Percentiles rank a stretch among this genome's conserved stretches.
phyloP scores from a whole-genome alignment of 208 protist species.

The Entamoeba moshkovskii region DNA sequence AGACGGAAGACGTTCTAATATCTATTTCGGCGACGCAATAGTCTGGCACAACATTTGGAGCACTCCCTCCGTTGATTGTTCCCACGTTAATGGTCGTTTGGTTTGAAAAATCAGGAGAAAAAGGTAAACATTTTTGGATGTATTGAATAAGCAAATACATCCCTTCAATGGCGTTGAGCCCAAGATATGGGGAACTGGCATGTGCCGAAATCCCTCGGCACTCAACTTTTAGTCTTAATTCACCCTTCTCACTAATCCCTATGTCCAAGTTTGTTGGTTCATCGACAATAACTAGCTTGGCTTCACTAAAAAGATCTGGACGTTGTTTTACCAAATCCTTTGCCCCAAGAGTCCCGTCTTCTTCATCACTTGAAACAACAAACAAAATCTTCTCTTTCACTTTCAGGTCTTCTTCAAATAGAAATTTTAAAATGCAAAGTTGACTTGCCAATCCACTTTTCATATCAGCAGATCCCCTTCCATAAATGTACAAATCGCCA shows the following conservation, averaged over 20 bases:
- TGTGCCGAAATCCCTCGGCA: neutral
- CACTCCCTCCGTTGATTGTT: neutral
- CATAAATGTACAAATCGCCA: neutral
- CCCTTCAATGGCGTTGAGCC: neutral
- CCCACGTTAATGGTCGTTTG: neutral
- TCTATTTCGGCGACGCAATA: neutral
- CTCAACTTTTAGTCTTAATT: neutral
- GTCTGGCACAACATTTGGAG: neutral
- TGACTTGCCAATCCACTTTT: neutral
- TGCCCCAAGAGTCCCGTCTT: neutral
- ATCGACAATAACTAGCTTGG: neutral
- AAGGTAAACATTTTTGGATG: neutral
- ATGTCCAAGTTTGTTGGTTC: neutral
- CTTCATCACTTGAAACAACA: neutral
- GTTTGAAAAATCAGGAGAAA: neutral
- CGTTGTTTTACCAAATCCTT: neutral
- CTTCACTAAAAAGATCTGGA: neutral
- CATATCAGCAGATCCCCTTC: neutral
- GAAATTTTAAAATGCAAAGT: neutral
- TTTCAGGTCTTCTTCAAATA: neutral
- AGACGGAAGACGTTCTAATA: neutral
- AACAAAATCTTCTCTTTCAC: neutral
- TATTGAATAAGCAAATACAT: neutral
- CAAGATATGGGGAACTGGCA: neutral
- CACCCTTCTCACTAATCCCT: neutral